Base-by-base conservation (phyloP, 495 filamentous ascomycete genomes). In the Melanomma pulvis-pyrius region DNA sequence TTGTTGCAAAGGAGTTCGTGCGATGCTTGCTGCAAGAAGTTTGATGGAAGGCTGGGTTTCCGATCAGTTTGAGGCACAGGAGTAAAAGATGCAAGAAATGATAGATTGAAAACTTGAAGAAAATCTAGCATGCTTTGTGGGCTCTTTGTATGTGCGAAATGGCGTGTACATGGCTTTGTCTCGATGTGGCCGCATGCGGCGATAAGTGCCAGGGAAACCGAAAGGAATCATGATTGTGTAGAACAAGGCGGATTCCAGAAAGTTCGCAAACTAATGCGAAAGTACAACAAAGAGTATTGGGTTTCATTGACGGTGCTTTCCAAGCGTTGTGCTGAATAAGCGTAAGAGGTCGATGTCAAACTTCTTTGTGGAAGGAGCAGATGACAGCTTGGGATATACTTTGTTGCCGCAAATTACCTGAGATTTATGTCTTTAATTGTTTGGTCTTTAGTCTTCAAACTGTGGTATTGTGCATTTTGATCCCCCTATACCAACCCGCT, bases 401-500 rank as follows among this genome's bases (percentile, higher is more conserved):
- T n/a, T n/a, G n/a, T n/a, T n/a, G n/a, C n/a, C 22, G 19, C 3
- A 13, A 17, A 24, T 54, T 24, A 54, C 25, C 28, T 17, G 21
- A 54, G 17, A 9, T 13, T 13, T 26, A 32, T 29, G 13, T 19
- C 17, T 26, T 17, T 54, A 26, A n/a, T 44, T n/a, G 4, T 9
- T 17, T 29, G 29, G 29, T 54, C 28, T 19, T 17, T 29, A 24
- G 29, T 54, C 28, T 19, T 41, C 21, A 32, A 58, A 58, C n/a
- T 11, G 28, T 11, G 30, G 32, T 25, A 17, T 12, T 15, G 54
- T 9, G 21, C 13, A 54, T 34, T 49, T 24, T 15, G 39, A 65
- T 25, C 26, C 29, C 22, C 61, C 61, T 48, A 39, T 52, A 15
- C 61, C 61, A 21, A 65, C 39, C 19, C 61, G 36, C 44, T 57